Percentiles rank a stretch among this genome's conserved stretches.
phyloP scores from a whole-genome alignment of 139 green algal genomes.

The Chlorella sp. region DNA sequence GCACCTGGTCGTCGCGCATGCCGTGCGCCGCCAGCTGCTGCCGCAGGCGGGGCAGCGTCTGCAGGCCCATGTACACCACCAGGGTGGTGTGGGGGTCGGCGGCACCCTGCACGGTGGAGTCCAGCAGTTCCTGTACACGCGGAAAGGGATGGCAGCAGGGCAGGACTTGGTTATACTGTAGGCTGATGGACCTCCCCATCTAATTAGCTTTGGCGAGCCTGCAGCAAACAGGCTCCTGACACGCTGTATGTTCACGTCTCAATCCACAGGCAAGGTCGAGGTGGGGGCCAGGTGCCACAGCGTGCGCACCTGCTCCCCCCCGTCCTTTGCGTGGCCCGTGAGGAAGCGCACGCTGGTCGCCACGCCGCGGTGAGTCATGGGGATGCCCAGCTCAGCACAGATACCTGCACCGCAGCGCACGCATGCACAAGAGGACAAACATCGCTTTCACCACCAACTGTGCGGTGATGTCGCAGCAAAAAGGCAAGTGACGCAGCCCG shows the following conservation, averaged over 20 bases:
- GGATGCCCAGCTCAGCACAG: constrained; percentile 48
- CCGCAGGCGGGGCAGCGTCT: constrained; percentile 71
- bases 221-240: no score
- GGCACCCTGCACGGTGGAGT: constrained; percentile 29
- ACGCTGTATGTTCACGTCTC: neutral
- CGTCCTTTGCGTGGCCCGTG: constrained; percentile 83
- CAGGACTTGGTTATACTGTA: no score
- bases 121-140: constrained; percentile 40
- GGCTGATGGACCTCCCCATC: no score
- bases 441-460: no score
- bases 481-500: neutral
- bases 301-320: constrained; percentile 57
- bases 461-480: no score
- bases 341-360: constrained; percentile 86
- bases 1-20: constrained; percentile 49
- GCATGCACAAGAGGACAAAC: neutral
- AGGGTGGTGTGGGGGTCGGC: constrained; percentile 89
- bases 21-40: constrained; percentile 60
- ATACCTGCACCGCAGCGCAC: constrained; percentile 21
- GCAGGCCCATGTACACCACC: constrained; percentile 98
- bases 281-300: neutral
- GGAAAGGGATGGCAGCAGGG: neutral
- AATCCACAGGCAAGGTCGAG: neutral
- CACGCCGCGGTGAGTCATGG: constrained; percentile 91
- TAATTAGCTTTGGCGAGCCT: no score